These are phyloP conservation scores for Diplodia mutila DNA, from an alignment of 2,329 filamentous ascomycete genomes.

Conservation along the genomic window DNA sequence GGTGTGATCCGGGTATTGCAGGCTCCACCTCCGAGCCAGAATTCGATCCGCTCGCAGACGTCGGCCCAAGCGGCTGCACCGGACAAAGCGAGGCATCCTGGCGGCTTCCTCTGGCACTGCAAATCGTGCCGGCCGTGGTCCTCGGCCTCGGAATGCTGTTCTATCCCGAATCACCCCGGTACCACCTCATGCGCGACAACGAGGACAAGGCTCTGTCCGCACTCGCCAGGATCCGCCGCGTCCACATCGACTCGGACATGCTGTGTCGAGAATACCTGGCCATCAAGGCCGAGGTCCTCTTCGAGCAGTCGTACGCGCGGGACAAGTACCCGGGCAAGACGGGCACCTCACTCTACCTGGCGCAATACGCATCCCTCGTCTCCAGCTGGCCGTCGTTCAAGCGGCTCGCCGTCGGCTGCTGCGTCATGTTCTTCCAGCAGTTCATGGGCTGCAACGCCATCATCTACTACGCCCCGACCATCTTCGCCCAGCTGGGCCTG, in stretches of 20 bases:
- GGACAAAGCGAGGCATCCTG: conserved; percentile 52
- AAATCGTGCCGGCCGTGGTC: conserved; percentile 76
- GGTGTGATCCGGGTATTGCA: conserved; percentile 54
- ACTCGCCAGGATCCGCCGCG: conserved; percentile 69
- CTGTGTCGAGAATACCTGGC: conserved; percentile 65
- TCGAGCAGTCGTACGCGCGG: conserved; percentile 28
- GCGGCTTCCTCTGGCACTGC: conserved; percentile 75
- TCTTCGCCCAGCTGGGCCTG: conserved; percentile 51
- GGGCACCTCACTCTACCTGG: not conserved
- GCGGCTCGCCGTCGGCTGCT: conserved; percentile 1
- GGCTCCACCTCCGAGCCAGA: conserved; percentile 43
- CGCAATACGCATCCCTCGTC: conserved; percentile 40
- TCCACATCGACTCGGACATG: conserved; percentile 69
- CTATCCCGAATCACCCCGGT: conserved; percentile 82
- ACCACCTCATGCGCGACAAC: conserved; percentile 75
- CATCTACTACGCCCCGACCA: conserved; percentile 55
- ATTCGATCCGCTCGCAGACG: conserved; percentile 41
- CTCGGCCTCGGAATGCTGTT: conserved; percentile 69
- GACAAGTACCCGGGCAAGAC: conserved; percentile 38
- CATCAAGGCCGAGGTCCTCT: conserved; percentile 13
- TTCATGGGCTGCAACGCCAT: conserved; percentile 55
- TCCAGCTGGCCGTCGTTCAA: conserved; percentile 37
- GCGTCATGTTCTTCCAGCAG: conserved; percentile 38
- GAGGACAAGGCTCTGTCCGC: conserved; percentile 63
- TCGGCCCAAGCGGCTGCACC: conserved; percentile 1